These are phyloP conservation scores for Magnaporthiopsis incrustans DNA, from an alignment of 2,329 filamentous ascomycete genomes.

Conservation along the genomic window DNA sequence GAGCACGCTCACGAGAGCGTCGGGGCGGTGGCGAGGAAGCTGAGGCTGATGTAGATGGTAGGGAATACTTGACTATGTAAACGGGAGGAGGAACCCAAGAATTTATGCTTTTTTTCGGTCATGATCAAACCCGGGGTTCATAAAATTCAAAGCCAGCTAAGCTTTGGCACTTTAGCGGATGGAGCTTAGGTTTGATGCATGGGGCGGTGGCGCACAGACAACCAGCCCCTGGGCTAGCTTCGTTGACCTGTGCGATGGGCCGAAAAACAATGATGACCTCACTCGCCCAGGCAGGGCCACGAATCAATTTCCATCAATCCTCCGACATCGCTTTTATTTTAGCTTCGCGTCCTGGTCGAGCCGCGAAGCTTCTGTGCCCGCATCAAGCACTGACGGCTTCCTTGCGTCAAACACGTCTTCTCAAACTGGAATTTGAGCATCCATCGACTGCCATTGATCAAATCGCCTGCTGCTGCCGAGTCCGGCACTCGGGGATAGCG, in stretches of 20 bases:
- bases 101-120: no score
- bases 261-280: background rate
- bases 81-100: no score
- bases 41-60: slow-evolving; percentile 1
- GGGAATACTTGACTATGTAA: no score
- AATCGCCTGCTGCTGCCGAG: no score
- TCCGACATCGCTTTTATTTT: background rate
- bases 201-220: background rate
- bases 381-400: no score
- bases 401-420: no score
- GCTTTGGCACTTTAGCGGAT: background rate
- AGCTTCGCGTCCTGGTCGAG: background rate
- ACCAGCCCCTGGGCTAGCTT: background rate
- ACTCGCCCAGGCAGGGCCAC: background rate
- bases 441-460: no score
- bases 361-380: no score
- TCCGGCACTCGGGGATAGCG: no score
- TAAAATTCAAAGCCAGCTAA: no score
- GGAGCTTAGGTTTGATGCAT: background rate
- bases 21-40: slow-evolving; percentile 14
- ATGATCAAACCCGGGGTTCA: no score
- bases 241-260: background rate
- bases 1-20: slow-evolving; percentile 26
- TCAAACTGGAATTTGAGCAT: no score
- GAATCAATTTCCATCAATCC: background rate